A percentile compares a stretch with the other conserved stretches of the same genome.
These are phyloP conservation scores for Dioszegia hungarica DNA, from an alignment of 768 basidiomycete genomes.

Conservation along the genomic window DNA sequence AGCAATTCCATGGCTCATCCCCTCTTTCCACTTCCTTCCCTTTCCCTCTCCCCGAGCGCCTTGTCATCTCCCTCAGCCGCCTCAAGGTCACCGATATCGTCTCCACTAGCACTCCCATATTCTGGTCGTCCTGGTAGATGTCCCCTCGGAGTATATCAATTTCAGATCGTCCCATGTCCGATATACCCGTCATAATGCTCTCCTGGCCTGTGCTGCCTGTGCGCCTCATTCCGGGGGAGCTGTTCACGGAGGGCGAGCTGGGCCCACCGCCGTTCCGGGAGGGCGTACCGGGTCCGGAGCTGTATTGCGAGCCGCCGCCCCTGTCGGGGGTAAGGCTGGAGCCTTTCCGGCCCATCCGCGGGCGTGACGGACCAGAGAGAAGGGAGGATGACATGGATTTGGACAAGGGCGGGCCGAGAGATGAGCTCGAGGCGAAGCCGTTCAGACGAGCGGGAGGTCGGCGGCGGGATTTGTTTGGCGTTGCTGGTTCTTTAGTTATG, in stretches of 20 bases:
- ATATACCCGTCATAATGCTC: not conserved
- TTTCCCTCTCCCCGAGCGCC: slow-evolving; percentile 17
- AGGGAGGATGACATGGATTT: slow-evolving; percentile 18
- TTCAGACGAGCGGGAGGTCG: slow-evolving; percentile 31
- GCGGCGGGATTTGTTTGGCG: slow-evolving; percentile 22
- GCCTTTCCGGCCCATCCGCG: slow-evolving; percentile 14
- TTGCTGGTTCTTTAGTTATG: not conserved
- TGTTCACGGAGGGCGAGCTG: not conserved
- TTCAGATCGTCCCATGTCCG: not conserved
- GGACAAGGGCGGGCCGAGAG: slow-evolving; percentile 21
- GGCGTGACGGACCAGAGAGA: slow-evolving; percentile 18
- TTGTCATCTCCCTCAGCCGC: slow-evolving; percentile 14
- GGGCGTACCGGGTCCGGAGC: slow-evolving; percentile 1
- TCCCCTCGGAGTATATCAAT: not conserved
- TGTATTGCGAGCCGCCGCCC: slow-evolving; percentile 4
- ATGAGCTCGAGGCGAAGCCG: slow-evolving; percentile 31
- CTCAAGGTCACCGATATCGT: slow-evolving; percentile 12
- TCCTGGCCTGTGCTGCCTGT: slow-evolving; percentile 5
- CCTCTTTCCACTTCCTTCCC: slow-evolving; percentile 22
- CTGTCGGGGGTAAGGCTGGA: slow-evolving; percentile 34
- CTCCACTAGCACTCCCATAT: slow-evolving; percentile 15
- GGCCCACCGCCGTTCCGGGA: not conserved
- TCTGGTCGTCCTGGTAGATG: slow-evolving; percentile 13
- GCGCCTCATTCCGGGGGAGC: not conserved
- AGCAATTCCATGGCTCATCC: slow-evolving; percentile 27